These are phyloP conservation scores for Calonectria leucothoes DNA, from an alignment of 2,329 filamentous ascomycete genomes.

Conservation along the genomic window DNA sequence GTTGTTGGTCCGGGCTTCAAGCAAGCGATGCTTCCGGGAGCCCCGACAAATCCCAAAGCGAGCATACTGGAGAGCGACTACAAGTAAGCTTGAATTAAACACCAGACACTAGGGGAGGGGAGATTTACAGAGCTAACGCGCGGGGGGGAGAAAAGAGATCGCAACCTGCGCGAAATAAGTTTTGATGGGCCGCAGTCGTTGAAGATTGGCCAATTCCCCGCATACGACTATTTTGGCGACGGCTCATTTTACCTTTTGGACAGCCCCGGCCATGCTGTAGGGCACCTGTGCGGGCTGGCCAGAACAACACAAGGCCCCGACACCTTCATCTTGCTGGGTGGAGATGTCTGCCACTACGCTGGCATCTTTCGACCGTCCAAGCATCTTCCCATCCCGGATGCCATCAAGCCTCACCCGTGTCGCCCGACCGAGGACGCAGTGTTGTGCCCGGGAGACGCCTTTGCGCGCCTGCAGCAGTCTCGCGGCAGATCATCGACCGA, in stretches of 20 bases:
- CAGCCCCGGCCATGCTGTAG: conserved; percentile 53
- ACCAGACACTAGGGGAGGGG: rapidly evolving
- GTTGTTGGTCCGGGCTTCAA: conserved; percentile 66
- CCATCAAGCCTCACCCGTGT: conserved; percentile 38
- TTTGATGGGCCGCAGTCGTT: conserved; percentile 37
- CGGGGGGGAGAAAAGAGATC: conserved; percentile 32
- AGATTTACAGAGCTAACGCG: background rate
- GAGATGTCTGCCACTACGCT: conserved; percentile 55
- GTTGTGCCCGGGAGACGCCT: conserved; percentile 33
- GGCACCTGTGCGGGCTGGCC: conserved; percentile 56
- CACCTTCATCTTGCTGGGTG: conserved; percentile 56
- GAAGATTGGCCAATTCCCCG: conserved; percentile 50
- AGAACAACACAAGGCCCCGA: conserved; percentile 46
- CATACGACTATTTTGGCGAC: conserved; percentile 56
- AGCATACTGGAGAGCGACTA: conserved; percentile 51
- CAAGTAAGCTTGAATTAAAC: conserved; percentile 24
- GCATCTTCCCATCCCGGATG: conserved; percentile 47
- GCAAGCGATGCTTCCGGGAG: conserved; percentile 57
- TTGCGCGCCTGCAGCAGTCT: conserved; percentile 27
- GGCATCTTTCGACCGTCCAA: conserved; percentile 51
- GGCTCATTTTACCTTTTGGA: conserved; percentile 56
- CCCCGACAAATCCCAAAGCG: conserved; percentile 52
- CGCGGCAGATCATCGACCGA: conserved; percentile 30
- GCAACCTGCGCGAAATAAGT: conserved; percentile 42
- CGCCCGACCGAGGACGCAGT: background rate